Percentiles rank a stretch among this genome's conserved stretches.
These are phyloP conservation scores for Westerdykella sp. DNA, from an alignment of 2,329 filamentous ascomycete species.

Conservation along the genomic window DNA sequence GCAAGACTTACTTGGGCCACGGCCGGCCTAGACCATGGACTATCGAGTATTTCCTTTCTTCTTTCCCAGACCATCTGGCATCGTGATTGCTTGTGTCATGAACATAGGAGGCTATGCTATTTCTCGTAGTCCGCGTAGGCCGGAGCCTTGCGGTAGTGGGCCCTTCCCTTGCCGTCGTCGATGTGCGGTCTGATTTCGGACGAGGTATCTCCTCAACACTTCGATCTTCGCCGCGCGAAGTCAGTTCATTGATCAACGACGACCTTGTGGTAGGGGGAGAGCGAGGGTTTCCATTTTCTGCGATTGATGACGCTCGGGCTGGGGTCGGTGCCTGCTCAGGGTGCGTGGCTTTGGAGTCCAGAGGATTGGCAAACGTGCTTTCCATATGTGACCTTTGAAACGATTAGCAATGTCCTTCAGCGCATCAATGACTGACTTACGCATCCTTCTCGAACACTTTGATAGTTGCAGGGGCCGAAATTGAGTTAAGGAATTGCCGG, in stretches of 20 bases:
- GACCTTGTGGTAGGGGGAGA: no score
- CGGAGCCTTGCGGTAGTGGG: conserved; percentile 2
- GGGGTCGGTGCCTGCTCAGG: no score
- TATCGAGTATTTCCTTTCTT: conserved; percentile 15
- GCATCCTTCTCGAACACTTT: no score
- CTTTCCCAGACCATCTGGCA: background rate
- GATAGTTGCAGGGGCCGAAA: no score
- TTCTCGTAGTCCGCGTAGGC: conserved; percentile 8
- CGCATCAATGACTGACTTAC: no score
- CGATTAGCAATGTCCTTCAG: no score
- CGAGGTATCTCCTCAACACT: background rate
- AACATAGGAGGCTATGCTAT: conserved; percentile 3
- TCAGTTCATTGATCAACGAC: no score
- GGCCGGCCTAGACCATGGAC: conserved; percentile 19
- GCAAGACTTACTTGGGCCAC: conserved; percentile 21
- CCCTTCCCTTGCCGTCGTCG: background rate
- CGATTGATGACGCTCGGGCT: no score
- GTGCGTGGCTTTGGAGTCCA: no score
- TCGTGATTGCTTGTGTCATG: background rate
- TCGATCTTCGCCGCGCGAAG: background rate
- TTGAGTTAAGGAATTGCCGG: conserved; percentile 4
- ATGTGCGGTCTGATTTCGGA: background rate
- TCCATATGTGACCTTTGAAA: no score
- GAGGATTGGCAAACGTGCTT: no score
- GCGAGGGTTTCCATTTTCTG: no score